Evolutionary conservation across 2,329 filamentous ascomycete genomes (phyloP), one percentile per base, ranked within the genome.

Genomic region (Thelonectria blattea): DNA sequence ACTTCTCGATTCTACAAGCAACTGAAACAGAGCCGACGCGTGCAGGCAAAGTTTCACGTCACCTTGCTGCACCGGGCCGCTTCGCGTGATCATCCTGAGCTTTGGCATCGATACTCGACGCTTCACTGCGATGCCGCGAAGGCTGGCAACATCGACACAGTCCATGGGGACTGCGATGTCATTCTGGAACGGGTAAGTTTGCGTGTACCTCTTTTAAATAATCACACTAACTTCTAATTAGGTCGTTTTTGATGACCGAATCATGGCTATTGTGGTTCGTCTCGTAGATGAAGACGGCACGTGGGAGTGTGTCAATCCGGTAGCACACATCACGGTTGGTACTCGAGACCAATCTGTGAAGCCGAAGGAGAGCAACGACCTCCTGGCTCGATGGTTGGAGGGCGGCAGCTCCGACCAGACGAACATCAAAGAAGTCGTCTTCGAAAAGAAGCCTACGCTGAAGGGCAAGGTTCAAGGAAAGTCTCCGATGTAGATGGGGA

Each of bases 261-360:
- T 98, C 71, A 98, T 99, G 95, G 89, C 92, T 6, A 90, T 99
- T 58, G 91, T 96, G 3, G 92, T 92, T 15, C 86, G 93, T 10
- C 80, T 96, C 3, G 78, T 85, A 6, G 85, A 87, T 58, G 77
- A 84, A 14, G 78, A 75, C 62, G 77, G 73, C 45, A 78, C 79
- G 48, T 91, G 88, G 87, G 81, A 87, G 56, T 94, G 89, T 62
- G 84, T 86, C 45, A 99, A 99, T 72, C 77, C 82, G 14, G 83
- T 96, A 32, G 88, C 93, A 11, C 95, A 99, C 74, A 86, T 99
- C 61, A 99, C 95, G 0, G 83, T 98, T 8, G 95, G 95, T 18
- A 99, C 95, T 0, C 86, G 88, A 10, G 85, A 88, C 65, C 76
- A 82, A 48, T 76, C 81, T 8, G 86, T 98, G 70, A 98, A 97